Percentiles rank a stretch among this genome's conserved stretches.
Conservation (phyloP, 2,329 filamentous ascomycete species). For the Diaporthe ampelina region DNA sequence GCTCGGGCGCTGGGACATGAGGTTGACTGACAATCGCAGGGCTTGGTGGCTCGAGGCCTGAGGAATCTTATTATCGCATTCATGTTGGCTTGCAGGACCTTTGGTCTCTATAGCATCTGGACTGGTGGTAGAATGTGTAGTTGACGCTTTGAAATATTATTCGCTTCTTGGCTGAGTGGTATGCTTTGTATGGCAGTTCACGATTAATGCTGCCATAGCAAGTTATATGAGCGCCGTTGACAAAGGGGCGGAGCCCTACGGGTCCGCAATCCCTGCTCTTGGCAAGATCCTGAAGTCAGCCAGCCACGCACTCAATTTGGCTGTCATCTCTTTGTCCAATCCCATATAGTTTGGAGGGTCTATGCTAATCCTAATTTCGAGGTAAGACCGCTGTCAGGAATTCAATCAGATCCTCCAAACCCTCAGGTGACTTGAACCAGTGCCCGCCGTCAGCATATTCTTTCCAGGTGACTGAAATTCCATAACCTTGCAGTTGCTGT, state of each 20-base stretch:
- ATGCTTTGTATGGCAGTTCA: too few relatives aligned
- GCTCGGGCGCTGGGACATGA: constrained; percentile 17
- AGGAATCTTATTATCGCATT: not conserved
- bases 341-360: not conserved
- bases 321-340: not conserved
- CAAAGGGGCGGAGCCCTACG: not conserved
- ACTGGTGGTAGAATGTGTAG: not conserved
- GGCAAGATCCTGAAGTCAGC: not conserved
- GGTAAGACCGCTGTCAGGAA: constrained; percentile 46
- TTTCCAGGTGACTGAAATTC: constrained; percentile 54
- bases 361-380: not conserved
- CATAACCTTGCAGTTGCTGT: constrained; percentile 52
- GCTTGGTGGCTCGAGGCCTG: not conserved
- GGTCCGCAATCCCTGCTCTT: not conserved
- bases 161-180: not conserved
- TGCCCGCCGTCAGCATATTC: constrained; percentile 59
- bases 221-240: not conserved
- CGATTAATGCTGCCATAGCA: not conserved
- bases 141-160: not conserved
- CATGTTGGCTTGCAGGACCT: not conserved
- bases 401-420: constrained; percentile 57
- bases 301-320: not conserved
- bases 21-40: not conserved
- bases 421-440: constrained; percentile 59
- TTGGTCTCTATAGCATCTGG: not conserved